These are phyloP conservation scores for Podaxis pistillaris DNA, from an alignment of 768 basidiomycete species.

Conservation along the genomic window DNA sequence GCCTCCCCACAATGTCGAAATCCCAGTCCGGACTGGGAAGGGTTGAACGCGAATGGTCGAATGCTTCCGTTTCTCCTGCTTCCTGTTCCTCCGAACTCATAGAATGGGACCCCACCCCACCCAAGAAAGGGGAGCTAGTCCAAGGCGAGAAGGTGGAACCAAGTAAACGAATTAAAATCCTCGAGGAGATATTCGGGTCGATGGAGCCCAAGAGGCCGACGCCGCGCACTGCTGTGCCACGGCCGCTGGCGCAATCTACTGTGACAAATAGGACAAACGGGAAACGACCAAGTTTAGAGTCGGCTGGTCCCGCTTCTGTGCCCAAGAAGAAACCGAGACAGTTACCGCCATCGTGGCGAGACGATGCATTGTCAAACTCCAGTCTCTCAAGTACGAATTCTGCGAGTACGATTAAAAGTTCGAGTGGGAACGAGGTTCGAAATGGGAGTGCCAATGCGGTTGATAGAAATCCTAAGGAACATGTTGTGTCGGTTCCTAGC, in stretches of 20 bases:
- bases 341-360: slow-evolving; percentile 50
- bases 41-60: slow-evolving; percentile 63
- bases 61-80: slow-evolving; percentile 24
- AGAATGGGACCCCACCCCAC: slow-evolving; percentile 42
- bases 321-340: slow-evolving; percentile 53
- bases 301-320: slow-evolving; percentile 16
- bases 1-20: slow-evolving; percentile 25
- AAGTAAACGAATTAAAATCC: slow-evolving; percentile 50
- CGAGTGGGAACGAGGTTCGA: not conserved
- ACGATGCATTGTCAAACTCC: slow-evolving; percentile 33
- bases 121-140: slow-evolving; percentile 29
- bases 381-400: slow-evolving; percentile 22
- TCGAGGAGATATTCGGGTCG: slow-evolving; percentile 53
- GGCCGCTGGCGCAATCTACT: slow-evolving; percentile 28
- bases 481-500: slow-evolving; percentile 10
- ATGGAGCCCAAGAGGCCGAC: slow-evolving; percentile 9
- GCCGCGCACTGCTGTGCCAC: slow-evolving; percentile 17
- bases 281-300: slow-evolving; percentile 35
- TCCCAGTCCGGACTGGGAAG: slow-evolving; percentile 59
- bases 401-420: not conserved
- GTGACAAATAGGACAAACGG: slow-evolving; percentile 24
- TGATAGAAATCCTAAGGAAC: not conserved
- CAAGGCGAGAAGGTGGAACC: slow-evolving; percentile 24
- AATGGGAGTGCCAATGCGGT: not conserved
- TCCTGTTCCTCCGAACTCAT: slow-evolving; percentile 40